Evolutionary conservation across 176 grass and related monocot species (phyloP).

Genomic region (Puya raimondii): DNA sequence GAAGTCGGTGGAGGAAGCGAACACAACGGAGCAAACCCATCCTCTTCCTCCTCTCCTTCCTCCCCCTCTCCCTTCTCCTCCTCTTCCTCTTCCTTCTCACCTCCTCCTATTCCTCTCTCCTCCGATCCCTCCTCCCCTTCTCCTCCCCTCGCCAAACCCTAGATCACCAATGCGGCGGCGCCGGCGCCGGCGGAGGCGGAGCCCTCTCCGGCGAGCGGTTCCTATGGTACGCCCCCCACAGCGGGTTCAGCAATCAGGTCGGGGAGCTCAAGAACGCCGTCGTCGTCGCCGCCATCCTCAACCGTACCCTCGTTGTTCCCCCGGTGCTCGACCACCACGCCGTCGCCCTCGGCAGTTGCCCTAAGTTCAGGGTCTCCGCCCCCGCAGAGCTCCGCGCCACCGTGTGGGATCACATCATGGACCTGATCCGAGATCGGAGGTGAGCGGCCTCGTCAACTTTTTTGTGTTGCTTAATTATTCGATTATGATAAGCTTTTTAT

Average conservation of each 20-base stretch:
- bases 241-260: slow-evolving; percentile 92
- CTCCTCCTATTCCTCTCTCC: slow-evolving; percentile 35
- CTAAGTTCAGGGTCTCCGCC: slow-evolving; percentile 78
- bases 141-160: slow-evolving; percentile 9
- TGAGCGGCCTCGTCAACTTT: slow-evolving; percentile 10
- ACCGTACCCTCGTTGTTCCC: slow-evolving; percentile 78
- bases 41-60: slow-evolving; percentile 24
- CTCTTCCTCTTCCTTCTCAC: slow-evolving; percentile 24
- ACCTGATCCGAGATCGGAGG: slow-evolving; percentile 65
- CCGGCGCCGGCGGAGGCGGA: slow-evolving; percentile 21
- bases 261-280: slow-evolving; percentile 72
- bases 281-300: slow-evolving; percentile 62
- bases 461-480: not conserved
- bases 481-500: not conserved
- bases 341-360: slow-evolving; percentile 82
- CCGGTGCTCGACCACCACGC: slow-evolving; percentile 92
- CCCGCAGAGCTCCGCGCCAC: slow-evolving; percentile 44
- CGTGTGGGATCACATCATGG: slow-evolving; percentile 79
- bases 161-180: slow-evolving; percentile 1
- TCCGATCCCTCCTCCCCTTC: slow-evolving; percentile 29
- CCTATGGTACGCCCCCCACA: slow-evolving; percentile 93
- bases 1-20: slow-evolving; percentile 60
- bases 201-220: slow-evolving; percentile 47
- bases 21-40: slow-evolving; percentile 24
- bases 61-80: slow-evolving; percentile 35